A percentile compares a stretch with the other conserved stretches of the same genome.
These are phyloP conservation scores for Conoideocrella luteorostrata DNA, from an alignment of 2,329 filamentous ascomycete genomes.

Conservation along the genomic window DNA sequence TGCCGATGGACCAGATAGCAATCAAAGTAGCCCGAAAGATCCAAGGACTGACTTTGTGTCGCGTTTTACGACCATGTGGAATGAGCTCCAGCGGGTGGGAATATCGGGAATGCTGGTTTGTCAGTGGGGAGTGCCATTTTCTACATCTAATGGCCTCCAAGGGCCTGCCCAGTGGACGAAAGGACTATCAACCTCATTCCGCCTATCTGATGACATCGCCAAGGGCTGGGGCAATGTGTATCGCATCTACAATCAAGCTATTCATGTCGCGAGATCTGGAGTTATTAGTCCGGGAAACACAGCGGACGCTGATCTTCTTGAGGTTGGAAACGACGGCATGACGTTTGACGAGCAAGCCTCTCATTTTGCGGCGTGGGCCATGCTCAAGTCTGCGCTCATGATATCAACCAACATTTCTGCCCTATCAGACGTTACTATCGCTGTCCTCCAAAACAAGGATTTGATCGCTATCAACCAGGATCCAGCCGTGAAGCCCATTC, in stretches of 20 bases:
- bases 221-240: neutral
- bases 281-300: neutral
- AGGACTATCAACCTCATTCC: neutral
- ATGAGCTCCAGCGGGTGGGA: neutral
- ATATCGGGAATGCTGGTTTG: neutral
- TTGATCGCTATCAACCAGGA: neutral
- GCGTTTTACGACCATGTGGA: neutral
- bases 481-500: neutral
- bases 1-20: neutral
- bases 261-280: neutral
- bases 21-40: neutral
- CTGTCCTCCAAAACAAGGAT: neutral
- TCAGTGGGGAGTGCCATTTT: neutral
- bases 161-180: neutral
- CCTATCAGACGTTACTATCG: neutral
- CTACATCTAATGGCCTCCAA: neutral
- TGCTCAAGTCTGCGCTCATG: neutral
- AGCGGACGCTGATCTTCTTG: neutral
- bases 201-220: neutral
- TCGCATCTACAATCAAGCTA: neutral
- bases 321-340: neutral
- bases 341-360: neutral
- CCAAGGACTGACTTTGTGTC: neutral
- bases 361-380: neutral
- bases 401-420: neutral